phyloP scores from a whole-genome alignment of 202 grass and related monocot genomes.

The Hordeum pubiflorum region DNA sequence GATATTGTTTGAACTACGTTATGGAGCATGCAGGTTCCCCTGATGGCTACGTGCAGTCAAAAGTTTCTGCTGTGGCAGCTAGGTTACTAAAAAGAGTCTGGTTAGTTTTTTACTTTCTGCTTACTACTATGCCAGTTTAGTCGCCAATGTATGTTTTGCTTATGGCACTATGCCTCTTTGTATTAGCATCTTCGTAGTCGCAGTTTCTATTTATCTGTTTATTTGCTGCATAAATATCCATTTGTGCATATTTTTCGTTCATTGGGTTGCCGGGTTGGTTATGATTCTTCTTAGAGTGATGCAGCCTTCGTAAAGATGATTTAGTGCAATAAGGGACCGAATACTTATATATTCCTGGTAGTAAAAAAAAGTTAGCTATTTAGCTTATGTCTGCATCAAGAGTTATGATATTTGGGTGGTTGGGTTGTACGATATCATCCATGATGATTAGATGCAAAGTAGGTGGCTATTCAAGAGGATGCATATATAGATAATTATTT shows the following conservation, averaged over 20 bases:
- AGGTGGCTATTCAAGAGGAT: neutral
- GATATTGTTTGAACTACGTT: slow-evolving; percentile 81
- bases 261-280: slow-evolving; percentile 8
- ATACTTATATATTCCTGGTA: neutral
- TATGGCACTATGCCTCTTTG: slow-evolving; percentile 1
- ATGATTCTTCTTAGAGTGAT: slow-evolving; percentile 1
- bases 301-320: neutral
- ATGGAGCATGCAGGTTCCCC: slow-evolving; percentile 82
- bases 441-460: slow-evolving; percentile 24
- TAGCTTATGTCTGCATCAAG: slow-evolving; percentile 13
- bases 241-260: neutral
- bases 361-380: neutral
- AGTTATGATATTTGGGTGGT: neutral
- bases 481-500: neutral
- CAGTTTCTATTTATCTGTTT: slow-evolving; percentile 5
- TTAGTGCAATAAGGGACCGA: neutral
- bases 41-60: slow-evolving; percentile 79
- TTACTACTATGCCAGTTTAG: slow-evolving; percentile 8
- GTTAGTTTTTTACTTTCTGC: slow-evolving; percentile 41
- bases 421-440: neutral
- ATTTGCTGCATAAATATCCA: slow-evolving; percentile 18
- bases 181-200: slow-evolving; percentile 4
- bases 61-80: slow-evolving; percentile 86
- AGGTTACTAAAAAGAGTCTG: slow-evolving; percentile 92
- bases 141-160: neutral